Base-by-base conservation (phyloP, 371 early-diverging fungal genomes). In the Neoconidiobolus thromboides region DNA sequence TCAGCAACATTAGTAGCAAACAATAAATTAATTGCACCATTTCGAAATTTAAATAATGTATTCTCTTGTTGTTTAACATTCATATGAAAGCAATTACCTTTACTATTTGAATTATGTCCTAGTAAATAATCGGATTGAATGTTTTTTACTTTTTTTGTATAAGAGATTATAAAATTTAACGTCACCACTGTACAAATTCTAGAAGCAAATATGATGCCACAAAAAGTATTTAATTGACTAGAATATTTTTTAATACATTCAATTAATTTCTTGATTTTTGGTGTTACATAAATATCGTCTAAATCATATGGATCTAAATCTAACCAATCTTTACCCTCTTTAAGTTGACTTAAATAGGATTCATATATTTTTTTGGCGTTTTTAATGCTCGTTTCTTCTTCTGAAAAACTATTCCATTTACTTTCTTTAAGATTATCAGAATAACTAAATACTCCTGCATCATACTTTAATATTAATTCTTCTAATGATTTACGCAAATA, bases 1-100 rank as follows among this genome's bases (percentile, higher is more conserved):
- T 96, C 95, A 37, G 91, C 96, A 12, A 98, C 94, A 68, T 83
- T 82, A 5, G 99, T 97, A 5, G 94, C 87, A 42, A 97, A 79
- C 2, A 98, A 66, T 36, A 91, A 64, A 60, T 90, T 91, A 43
- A 80, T 55, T 3, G 70, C 67, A 40, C 87, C 87, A 0, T 64
- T 65, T 41, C 83, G 70, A 64, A 96, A 96, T n/a, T 72, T 66
- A 0, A 65, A 62, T 40, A 95, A 78, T 1, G 75, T 71, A 36
- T 68, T 62, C 56, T 82, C 76, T 67, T 89, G 89, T 6, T 81
- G 76, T 10, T 62, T 70, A 55, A 72, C 76, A 12, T 64, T 63
- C 79, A 89, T 88, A 7, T 76, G 72, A 3, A 78, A 61, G 26
- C 43, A 26, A 53, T 80, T 76, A 10, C 73, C 73, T 46, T 70